A percentile compares a stretch with the other conserved stretches of the same genome.
Conservation (phyloP, 306 rosid species). For the Astragalus membranaceus region DNA sequence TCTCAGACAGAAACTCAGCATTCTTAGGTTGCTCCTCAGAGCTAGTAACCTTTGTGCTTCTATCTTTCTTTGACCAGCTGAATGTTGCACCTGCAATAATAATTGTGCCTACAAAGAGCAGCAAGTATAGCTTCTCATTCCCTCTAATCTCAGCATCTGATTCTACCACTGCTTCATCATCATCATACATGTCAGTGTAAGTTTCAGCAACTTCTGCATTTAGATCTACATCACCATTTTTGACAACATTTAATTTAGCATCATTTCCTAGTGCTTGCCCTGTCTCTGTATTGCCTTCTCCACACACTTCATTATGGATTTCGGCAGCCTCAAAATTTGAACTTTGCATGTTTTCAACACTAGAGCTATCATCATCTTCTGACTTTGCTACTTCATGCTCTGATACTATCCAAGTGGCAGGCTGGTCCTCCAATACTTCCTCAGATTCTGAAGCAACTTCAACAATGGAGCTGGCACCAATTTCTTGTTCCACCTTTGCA, state of each 20-base stretch:
- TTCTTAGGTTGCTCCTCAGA: slow-evolving; percentile 13
- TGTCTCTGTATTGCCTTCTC: not conserved
- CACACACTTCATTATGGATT: not conserved
- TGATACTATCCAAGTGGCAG: not conserved
- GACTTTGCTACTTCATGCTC: not conserved
- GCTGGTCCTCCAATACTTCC: not conserved
- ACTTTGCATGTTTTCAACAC: not conserved
- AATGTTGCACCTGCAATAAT: slow-evolving; percentile 30
- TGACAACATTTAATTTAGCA: not conserved
- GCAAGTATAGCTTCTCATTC: slow-evolving; percentile 17
- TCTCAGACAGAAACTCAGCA: not conserved
- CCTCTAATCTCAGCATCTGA: slow-evolving; percentile 13
- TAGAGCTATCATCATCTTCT: slow-evolving; percentile 6
- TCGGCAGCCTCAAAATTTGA: slow-evolving; percentile 9
- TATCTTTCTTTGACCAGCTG: slow-evolving; percentile 26
- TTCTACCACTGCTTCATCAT: slow-evolving; percentile 13
- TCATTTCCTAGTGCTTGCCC: not conserved
- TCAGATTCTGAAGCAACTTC: not conserved
- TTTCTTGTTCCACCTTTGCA: not conserved
- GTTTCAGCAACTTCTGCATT: slow-evolving; percentile 9
- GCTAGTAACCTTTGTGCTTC: not conserved
- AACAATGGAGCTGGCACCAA: not conserved
- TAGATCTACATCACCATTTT: not conserved
- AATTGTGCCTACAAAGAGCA: slow-evolving; percentile 26
- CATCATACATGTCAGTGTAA: not conserved